Evolutionary conservation across 1,139 yeast species (phyloP).

Genomic region (Suhomyces wounanorum): DNA sequence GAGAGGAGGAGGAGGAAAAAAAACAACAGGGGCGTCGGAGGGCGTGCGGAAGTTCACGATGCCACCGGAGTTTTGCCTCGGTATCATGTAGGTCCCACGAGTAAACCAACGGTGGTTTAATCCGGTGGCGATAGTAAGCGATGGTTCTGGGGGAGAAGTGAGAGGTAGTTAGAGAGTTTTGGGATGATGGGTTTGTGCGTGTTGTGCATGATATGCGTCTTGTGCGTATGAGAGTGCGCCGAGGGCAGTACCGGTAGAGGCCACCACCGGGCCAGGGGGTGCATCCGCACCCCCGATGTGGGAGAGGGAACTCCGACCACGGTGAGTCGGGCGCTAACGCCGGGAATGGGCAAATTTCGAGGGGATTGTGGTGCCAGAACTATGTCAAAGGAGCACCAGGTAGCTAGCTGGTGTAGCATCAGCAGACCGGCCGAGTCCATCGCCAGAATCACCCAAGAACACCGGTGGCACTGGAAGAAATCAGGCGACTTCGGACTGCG

Average conservation of each 20-base stretch:
- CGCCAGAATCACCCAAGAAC: background rate
- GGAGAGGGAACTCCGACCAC: background rate
- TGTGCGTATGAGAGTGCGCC: background rate
- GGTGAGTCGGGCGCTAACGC: no score
- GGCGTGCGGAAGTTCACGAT: background rate
- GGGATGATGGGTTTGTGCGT: background rate
- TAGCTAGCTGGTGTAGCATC: background rate
- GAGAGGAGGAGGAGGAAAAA: no score
- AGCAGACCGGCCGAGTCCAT: background rate
- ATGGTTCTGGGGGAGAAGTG: no score
- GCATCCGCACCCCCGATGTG: background rate
- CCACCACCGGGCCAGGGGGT: background rate
- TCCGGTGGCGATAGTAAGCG: background rate
- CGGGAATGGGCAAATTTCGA: no score
- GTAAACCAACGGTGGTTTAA: background rate
- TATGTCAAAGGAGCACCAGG: no score
- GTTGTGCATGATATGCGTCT: background rate
- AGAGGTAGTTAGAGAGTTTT: no score
- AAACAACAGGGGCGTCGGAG: background rate
- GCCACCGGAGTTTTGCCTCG: background rate
- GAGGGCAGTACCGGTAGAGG: background rate
- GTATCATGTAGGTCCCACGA: background rate
- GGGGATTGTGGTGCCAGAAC: no score
- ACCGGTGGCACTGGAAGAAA: background rate
- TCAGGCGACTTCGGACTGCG: constrained; percentile 8